Base-by-base conservation (phyloP, 2,329 filamentous ascomycete genomes). In the Alternaria panax region DNA sequence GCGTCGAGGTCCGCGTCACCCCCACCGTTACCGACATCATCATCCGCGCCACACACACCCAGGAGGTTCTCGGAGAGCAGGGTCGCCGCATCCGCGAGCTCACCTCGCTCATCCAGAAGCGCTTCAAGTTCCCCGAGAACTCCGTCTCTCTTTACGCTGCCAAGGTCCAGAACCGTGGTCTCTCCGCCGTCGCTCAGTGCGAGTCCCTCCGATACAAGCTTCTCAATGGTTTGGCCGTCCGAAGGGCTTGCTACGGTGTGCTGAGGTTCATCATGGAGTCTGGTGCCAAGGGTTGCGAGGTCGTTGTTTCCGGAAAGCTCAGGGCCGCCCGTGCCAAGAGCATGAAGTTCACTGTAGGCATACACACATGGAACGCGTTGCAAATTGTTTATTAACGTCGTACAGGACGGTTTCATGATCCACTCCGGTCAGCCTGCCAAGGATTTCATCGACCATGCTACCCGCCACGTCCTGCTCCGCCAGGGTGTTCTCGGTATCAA, bases 51-150 rank as follows among this genome's bases (percentile, higher is more conserved):
- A 99, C 95, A 80, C 95, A 99, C 90, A 99, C 95, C 81, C 95
- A 99, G 87, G 96, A 99, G 88, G 96, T 99, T 76, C 92, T 99
- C 80, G 95, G 95, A 81, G 95, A 99, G 90, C 95, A 99, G 89
- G 95, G 95, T 80, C 93, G 95, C 87, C 92, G 95, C 87, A 99
- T 99, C 85, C 94, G 95, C 84, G 95, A 99, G 89, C 93, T 99
- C 85, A 99, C 95, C 82, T 97, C 93, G 80, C 91, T 99, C 82
- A 99, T 99, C 88, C 96, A 99, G 88, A 98, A 99, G 92, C 93
- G 95, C 81, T 99, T 99, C 92, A 97, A 97, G 89, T 99, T 99
- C 91, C 94, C 95, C 85, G 94, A 98, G 88, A 98, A 98, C 92
- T 96, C 91, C 77, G 95, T 99, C 83, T 98, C 95, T 73, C 93